phyloP scores from a whole-genome alignment of 129 eudicot genomes.

The Pulicaria dysenterica region DNA sequence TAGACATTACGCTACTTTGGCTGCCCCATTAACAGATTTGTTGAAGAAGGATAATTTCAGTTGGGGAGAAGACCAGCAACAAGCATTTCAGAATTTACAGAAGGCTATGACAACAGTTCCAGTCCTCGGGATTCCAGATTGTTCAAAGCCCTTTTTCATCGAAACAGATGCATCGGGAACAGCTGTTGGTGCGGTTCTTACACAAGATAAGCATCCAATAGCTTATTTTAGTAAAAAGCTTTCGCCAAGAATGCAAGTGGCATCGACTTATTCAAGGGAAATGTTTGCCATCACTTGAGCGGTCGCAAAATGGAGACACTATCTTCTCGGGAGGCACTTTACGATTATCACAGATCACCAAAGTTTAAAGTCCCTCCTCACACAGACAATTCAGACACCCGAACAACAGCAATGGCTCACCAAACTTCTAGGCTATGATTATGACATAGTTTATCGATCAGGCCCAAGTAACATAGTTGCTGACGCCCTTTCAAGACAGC shows the following conservation, averaged over 20 bases:
- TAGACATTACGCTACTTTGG: neutral
- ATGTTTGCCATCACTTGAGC: neutral
- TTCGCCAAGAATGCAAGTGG: too few species aligned
- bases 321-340: neutral
- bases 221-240: too few species aligned
- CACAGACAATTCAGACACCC: neutral
- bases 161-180: neutral
- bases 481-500: neutral
- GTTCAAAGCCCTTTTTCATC: neutral
- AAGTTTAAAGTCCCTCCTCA: neutral
- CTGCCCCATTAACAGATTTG: neutral
- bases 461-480: neutral
- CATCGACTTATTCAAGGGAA: neutral
- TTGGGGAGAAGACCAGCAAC: neutral
- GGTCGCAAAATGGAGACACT: neutral
- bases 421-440: neutral
- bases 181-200: neutral
- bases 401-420: neutral
- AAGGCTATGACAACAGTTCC: neutral
- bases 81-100: neutral
- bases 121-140: neutral
- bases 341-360: neutral
- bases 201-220: too few species aligned
- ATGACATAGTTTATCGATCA: neutral
- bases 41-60: neutral